A percentile compares a stretch with the other conserved stretches of the same genome.
These are phyloP conservation scores for Lagenaria siceraria DNA, from an alignment of 306 rosid genomes.

Conservation along the genomic window DNA sequence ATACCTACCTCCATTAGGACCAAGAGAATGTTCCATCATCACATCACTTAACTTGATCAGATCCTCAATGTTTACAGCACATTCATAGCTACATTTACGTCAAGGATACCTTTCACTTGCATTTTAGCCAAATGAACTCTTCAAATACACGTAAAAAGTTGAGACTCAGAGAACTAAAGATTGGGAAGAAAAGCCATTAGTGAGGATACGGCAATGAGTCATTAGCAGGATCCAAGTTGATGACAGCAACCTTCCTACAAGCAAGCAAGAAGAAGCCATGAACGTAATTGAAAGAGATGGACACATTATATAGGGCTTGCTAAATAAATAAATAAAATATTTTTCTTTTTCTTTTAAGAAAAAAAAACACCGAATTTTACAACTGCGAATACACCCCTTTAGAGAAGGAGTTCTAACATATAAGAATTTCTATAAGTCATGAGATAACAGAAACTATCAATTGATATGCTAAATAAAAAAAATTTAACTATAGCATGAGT, in stretches of 20 bases:
- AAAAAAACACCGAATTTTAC: neutral
- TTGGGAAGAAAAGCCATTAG: neutral
- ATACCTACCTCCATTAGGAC: constrained; percentile 83
- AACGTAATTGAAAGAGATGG: neutral
- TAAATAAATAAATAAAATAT: too few species aligned
- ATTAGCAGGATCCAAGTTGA: constrained; percentile 93
- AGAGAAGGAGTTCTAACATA: neutral
- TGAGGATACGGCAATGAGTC: constrained; percentile 84
- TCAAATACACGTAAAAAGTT: neutral
- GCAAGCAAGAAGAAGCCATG: constrained; percentile 2
- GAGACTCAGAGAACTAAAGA: neutral
- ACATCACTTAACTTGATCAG: constrained; percentile 74
- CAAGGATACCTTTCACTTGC: constrained; percentile 17
- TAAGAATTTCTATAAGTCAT: neutral
- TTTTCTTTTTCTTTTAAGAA: too few species aligned
- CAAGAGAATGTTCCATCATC: constrained; percentile 75
- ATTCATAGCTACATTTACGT: constrained; percentile 51
- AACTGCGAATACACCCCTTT: neutral
- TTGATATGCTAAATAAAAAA: neutral
- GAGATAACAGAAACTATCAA: neutral
- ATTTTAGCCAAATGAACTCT: neutral
- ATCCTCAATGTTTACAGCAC: constrained; percentile 72
- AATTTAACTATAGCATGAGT: neutral
- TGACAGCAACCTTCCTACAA: constrained; percentile 78
- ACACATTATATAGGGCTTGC: neutral